phyloP scores from a whole-genome alignment of 495 filamentous ascomycete genomes.

The Tuber aestivum region DNA sequence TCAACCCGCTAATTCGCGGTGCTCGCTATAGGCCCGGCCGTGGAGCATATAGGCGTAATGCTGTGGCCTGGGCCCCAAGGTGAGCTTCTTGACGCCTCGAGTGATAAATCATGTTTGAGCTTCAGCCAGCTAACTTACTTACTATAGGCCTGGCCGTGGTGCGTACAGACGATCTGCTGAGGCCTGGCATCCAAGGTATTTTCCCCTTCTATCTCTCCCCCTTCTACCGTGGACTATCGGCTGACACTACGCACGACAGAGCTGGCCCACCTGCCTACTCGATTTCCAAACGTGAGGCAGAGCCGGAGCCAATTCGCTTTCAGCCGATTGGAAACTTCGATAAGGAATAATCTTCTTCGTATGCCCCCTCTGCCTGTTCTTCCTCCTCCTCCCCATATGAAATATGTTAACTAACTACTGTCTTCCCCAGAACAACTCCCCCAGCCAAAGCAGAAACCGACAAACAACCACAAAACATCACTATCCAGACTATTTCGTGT shows the following conservation, averaged over 20 bases:
- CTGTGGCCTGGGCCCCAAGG: not conserved
- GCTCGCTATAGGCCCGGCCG: not conserved
- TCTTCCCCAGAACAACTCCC: not conserved
- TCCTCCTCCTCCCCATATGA: not conserved
- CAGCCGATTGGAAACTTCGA: not conserved
- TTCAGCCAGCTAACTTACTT: not conserved
- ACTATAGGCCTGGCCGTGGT: not conserved
- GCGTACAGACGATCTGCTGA: not conserved
- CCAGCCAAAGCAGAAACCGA: not conserved
- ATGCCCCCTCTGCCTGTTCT: not conserved
- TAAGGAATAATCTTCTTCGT: not conserved
- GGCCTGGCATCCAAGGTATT: conserved; percentile 1
- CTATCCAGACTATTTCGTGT: not conserved
- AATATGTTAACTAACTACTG: not conserved
- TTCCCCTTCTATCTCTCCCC: not conserved
- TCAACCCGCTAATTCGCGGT: not conserved
- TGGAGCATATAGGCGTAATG: not conserved
- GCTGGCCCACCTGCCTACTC: not conserved
- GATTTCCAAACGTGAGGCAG: not conserved
- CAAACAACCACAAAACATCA: not conserved
- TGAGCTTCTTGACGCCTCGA: not conserved
- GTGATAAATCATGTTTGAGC: not conserved
- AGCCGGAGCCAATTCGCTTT: not conserved
- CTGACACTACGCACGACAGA: not conserved
- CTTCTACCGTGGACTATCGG: not conserved